Conservation (phyloP, 495 filamentous ascomycete species). For the Lichenothelia convexa region DNA sequence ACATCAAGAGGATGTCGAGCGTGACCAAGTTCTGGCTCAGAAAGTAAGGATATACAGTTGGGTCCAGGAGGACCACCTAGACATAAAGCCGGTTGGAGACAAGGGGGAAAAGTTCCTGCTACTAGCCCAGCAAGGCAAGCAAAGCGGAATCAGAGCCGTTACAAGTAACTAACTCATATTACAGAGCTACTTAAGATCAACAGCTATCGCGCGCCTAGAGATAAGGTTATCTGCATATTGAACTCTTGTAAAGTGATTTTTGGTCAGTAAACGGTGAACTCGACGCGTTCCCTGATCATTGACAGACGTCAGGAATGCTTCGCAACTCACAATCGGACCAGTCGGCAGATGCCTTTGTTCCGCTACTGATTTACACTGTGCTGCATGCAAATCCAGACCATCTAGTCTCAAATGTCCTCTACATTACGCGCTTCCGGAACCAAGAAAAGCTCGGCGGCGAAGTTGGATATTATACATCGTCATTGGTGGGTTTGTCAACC, state of each 20-base stretch:
- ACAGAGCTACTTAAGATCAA: slow-evolving; percentile 86
- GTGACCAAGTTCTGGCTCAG: slow-evolving; percentile 85
- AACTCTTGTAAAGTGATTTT: slow-evolving; percentile 99
- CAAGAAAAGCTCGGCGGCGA: slow-evolving; percentile 94
- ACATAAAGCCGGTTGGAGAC: slow-evolving; percentile 72
- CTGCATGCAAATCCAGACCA: slow-evolving; percentile 87
- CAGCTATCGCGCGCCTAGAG: slow-evolving; percentile 81
- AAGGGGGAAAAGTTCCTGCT: slow-evolving; percentile 73
- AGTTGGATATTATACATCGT: slow-evolving; percentile 94
- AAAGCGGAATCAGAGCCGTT: background rate
- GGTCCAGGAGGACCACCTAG: slow-evolving; percentile 84
- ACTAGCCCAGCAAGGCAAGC: slow-evolving; percentile 69
- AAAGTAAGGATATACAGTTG: slow-evolving; percentile 94
- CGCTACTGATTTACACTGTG: slow-evolving; percentile 88
- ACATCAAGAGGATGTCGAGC: slow-evolving; percentile 95
- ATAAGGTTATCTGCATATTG: slow-evolving; percentile 95
- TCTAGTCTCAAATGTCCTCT: slow-evolving; percentile 93
- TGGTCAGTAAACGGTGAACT: slow-evolving; percentile 34
- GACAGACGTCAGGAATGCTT: slow-evolving; percentile 42
- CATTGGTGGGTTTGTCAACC: slow-evolving; percentile 42
- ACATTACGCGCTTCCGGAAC: slow-evolving; percentile 90
- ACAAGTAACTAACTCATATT: background rate
- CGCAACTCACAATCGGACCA: slow-evolving; percentile 85
- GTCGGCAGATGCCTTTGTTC: slow-evolving; percentile 91
- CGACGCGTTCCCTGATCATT: background rate